A percentile compares a stretch with the other conserved stretches of the same genome.
These are phyloP conservation scores for Extremus antarcticus DNA, from an alignment of 495 filamentous ascomycete species.

Conservation along the genomic window DNA sequence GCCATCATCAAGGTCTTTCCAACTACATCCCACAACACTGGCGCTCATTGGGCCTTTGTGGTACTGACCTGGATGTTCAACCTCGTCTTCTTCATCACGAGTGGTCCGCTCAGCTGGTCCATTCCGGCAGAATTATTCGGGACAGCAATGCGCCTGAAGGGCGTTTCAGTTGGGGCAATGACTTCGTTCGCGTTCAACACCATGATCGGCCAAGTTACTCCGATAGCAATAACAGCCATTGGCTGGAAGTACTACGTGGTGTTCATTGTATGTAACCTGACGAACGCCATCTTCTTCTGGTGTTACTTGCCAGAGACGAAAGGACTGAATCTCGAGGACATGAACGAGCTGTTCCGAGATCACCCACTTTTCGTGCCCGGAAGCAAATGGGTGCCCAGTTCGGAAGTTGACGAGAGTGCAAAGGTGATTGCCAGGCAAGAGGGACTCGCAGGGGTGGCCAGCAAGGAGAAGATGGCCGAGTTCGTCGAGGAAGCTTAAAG, in stretches of 20 bases:
- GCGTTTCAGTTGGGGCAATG: slow-evolving; percentile 21
- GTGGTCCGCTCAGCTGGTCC: slow-evolving; percentile 22
- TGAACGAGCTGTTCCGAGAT: slow-evolving; percentile 29
- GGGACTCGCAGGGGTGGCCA: background rate
- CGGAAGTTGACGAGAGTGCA: slow-evolving; percentile 17
- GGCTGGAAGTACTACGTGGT: slow-evolving; percentile 25
- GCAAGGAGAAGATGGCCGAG: background rate
- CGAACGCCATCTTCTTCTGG: slow-evolving; percentile 28
- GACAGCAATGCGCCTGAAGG: slow-evolving; percentile 20
- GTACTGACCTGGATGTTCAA: slow-evolving; percentile 24
- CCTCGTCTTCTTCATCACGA: slow-evolving; percentile 20
- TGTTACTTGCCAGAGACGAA: slow-evolving; percentile 31
- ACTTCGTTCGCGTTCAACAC: slow-evolving; percentile 27
- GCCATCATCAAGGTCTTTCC: slow-evolving; percentile 20
- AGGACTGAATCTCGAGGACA: slow-evolving; percentile 28
- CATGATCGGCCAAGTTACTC: slow-evolving; percentile 27
- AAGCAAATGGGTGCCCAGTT: slow-evolving; percentile 18
- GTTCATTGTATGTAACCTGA: slow-evolving; percentile 23
- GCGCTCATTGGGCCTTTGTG: slow-evolving; percentile 24
- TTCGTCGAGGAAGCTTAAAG: background rate
- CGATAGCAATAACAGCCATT: slow-evolving; percentile 19
- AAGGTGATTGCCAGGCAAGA: slow-evolving; percentile 11
- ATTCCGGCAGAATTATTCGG: slow-evolving; percentile 26
- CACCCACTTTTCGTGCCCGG: slow-evolving; percentile 21
- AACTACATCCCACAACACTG: slow-evolving; percentile 4